Evolutionary conservation across 2,329 filamentous ascomycete species (phyloP).

Genomic region (Curvularia hawaiiensis): DNA sequence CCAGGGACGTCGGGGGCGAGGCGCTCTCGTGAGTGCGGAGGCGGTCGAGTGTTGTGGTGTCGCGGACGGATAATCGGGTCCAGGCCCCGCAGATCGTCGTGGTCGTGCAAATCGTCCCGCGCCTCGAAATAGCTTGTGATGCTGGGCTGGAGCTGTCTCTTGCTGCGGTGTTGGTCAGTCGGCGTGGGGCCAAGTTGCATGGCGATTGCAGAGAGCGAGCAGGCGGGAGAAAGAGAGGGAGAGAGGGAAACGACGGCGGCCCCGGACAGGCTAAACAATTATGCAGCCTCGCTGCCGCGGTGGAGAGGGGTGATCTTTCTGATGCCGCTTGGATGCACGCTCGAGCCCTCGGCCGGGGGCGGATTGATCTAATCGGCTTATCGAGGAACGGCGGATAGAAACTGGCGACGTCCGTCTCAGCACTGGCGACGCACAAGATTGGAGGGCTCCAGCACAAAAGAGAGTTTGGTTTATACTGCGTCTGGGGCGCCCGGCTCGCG

Average conservation of each 20-base stretch:
- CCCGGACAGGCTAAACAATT: constrained; percentile 1
- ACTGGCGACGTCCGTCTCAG: constrained; percentile 7
- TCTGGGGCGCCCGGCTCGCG: constrained; percentile 12
- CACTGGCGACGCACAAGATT: constrained; percentile 2
- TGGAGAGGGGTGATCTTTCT: constrained; percentile 23
- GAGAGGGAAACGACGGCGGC: constrained; percentile 1
- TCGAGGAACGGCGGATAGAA: constrained; percentile 27
- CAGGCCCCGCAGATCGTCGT: constrained; percentile 33
- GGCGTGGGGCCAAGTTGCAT: constrained; percentile 17
- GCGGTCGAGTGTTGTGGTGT: constrained; percentile 23
- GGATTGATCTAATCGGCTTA: constrained; percentile 25
- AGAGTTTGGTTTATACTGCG: background rate
- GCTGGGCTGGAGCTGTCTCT: constrained; percentile 53
- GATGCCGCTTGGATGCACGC: constrained; percentile 29
- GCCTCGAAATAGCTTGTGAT: constrained; percentile 52
- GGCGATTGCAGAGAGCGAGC: constrained; percentile 10
- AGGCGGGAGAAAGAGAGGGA: background rate
- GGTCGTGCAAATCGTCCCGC: constrained; percentile 27
- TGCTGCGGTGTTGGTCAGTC: constrained; percentile 43
- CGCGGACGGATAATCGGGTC: constrained; percentile 33
- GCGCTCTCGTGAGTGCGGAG: constrained; percentile 18
- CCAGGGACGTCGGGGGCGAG: constrained; percentile 62
- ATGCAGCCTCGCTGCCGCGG: constrained; percentile 7
- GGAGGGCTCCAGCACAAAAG: background rate
- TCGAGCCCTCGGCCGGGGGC: constrained; percentile 25